Evolutionary conservation across 2,329 filamentous ascomycete species (phyloP).

Genomic region (Cadophora malorum): DNA sequence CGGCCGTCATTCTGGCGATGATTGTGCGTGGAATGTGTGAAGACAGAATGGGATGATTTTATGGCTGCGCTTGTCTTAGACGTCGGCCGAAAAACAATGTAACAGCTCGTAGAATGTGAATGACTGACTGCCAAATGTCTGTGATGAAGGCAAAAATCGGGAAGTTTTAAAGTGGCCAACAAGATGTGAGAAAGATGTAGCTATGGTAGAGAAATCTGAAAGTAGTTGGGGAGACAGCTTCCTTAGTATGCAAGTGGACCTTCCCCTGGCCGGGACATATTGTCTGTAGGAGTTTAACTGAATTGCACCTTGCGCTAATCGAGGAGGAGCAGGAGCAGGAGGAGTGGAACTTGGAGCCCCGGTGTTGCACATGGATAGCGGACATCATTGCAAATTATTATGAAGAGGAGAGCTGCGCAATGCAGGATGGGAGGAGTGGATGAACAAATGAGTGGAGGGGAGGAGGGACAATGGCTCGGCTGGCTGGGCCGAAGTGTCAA

Average conservation of each 20-base stretch:
- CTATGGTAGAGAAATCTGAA: neutral
- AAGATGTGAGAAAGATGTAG: neutral
- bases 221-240: neutral
- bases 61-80: neutral
- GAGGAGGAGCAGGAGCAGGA: slow-evolving; percentile 5
- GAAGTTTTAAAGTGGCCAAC: neutral
- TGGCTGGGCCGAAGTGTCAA: neutral
- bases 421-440: neutral
- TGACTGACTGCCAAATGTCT: neutral
- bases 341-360: neutral
- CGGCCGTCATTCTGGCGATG: slow-evolving; percentile 15
- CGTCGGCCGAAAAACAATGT: too few species aligned
- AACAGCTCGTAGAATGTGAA: neutral
- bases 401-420: neutral
- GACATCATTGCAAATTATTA: neutral
- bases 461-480: neutral
- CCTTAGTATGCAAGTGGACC: neutral
- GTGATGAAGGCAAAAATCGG: neutral
- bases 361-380: neutral
- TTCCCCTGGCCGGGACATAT: neutral
- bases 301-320: neutral
- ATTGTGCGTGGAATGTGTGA: neutral
- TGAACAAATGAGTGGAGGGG: neutral
- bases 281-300: neutral
- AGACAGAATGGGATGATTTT: neutral